These are phyloP conservation scores for Lasiosphaeria hispida DNA, from an alignment of 495 filamentous ascomycete species.

Conservation along the genomic window DNA sequence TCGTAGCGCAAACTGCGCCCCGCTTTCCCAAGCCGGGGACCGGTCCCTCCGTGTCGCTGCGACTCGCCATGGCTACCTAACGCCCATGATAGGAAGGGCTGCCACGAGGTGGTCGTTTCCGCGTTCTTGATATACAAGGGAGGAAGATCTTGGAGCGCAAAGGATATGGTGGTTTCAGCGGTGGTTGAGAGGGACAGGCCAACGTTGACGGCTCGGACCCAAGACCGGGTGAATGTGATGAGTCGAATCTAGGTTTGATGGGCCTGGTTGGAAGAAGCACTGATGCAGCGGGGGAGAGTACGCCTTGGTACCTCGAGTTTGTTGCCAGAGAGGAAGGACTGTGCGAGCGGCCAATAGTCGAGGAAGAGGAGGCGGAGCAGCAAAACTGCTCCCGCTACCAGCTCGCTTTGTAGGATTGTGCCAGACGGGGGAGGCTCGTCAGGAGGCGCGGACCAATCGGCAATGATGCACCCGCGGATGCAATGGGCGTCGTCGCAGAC, in stretches of 20 bases:
- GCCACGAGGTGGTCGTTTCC: constrained; percentile 10
- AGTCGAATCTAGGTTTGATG: constrained; percentile 7
- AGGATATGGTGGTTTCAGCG: constrained; percentile 4
- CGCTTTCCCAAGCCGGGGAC: background rate
- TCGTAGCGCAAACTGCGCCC: constrained; percentile 2
- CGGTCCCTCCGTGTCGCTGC: background rate
- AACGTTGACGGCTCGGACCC: constrained; percentile 8
- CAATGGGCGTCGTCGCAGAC: constrained; percentile 8
- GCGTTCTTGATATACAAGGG: constrained; percentile 1
- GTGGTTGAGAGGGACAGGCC: constrained; percentile 2
- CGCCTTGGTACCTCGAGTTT: constrained; percentile 3
- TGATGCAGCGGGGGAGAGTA: background rate
- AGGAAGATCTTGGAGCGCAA: background rate
- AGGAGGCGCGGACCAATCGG: constrained; percentile 6
- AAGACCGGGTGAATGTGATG: constrained; percentile 2
- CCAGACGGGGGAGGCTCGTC: background rate
- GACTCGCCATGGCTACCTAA: constrained; percentile 5
- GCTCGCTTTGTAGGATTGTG: constrained; percentile 9
- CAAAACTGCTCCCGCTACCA: constrained; percentile 5
- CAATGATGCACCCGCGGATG: constrained; percentile 9
- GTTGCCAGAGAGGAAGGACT: constrained; percentile 5
- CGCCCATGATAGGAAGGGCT: constrained; percentile 5
- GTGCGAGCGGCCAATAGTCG: constrained; percentile 6
- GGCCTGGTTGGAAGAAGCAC: constrained; percentile 2
- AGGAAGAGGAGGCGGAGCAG: constrained; percentile 5